Percentiles rank a stretch among this genome's conserved stretches.
Conservation (phyloP, 805 yeast genomes). For the Ogataea corticis region DNA sequence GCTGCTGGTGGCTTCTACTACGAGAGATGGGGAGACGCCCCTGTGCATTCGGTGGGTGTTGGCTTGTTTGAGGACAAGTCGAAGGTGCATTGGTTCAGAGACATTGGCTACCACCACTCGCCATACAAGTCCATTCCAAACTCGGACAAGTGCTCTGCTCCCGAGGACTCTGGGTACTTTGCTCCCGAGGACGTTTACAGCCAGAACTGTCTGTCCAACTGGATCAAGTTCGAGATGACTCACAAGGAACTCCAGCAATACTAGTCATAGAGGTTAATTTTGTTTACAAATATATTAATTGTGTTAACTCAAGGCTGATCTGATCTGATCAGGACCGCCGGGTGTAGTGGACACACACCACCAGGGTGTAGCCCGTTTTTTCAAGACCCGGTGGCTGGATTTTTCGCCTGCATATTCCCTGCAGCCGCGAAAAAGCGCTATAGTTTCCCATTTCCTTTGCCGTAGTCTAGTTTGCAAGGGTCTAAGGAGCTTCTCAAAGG, state of each 20-base stretch:
- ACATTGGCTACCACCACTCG: conserved; percentile 73
- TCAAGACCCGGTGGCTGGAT: not conserved
- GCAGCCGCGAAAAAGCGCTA: not conserved
- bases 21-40: conserved; percentile 95
- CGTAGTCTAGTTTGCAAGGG: too few relatives aligned
- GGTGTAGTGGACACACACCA: not conserved
- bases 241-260: conserved; percentile 35
- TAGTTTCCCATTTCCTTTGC: not conserved
- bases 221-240: conserved; percentile 40
- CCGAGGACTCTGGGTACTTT: conserved; percentile 35
- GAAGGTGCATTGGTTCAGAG: conserved; percentile 83
- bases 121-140: conserved; percentile 85
- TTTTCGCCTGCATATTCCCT: not conserved
- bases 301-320: too few relatives aligned
- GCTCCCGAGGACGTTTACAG: conserved; percentile 35
- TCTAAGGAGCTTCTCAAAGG: too few relatives aligned
- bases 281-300: not conserved
- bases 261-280: conserved; percentile 7
- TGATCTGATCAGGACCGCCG: too few relatives aligned
- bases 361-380: not conserved
- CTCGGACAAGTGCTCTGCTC: conserved; percentile 46
- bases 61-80: conserved; percentile 70
- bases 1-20: conserved; percentile 80
- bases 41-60: conserved; percentile 79
- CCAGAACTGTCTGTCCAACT: conserved; percentile 37